Percentiles rank a stretch among this genome's conserved stretches.
Conservation (phyloP, 345 rosid genomes). For the Citrus inodora region DNA sequence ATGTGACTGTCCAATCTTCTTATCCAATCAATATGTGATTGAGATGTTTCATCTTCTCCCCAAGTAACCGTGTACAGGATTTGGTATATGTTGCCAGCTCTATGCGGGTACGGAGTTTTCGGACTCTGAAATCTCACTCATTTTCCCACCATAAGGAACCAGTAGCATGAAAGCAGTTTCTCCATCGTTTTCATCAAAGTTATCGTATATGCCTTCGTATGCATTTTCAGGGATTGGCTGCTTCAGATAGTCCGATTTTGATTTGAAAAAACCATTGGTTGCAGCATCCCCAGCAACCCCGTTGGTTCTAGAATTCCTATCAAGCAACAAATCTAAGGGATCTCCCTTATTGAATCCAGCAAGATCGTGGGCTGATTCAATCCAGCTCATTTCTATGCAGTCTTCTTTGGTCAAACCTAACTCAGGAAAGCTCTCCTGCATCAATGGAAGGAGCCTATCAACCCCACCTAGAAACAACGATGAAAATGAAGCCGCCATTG, state of each 20-base stretch:
- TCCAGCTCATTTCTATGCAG: too few species aligned
- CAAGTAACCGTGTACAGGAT: slow-evolving; percentile 16
- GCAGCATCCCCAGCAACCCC: too few species aligned
- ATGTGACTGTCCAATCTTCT: slow-evolving; percentile 39
- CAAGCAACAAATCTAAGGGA: neutral
- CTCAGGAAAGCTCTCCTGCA: too few species aligned
- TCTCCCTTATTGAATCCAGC: too few species aligned
- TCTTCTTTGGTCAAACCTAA: too few species aligned
- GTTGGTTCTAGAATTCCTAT: slow-evolving; percentile 6
- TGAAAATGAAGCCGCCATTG: neutral
- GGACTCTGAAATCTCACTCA: slow-evolving; percentile 23
- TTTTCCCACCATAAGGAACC: slow-evolving; percentile 37
- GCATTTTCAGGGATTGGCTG: neutral
- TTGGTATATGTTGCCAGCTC: slow-evolving; percentile 32
- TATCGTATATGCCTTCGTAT: neutral
- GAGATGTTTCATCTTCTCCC: slow-evolving; percentile 16
- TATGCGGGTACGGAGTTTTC: slow-evolving; percentile 34
- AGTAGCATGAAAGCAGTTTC: neutral
- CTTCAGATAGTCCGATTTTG: neutral
- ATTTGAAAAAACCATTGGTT: neutral
- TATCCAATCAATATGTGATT: slow-evolving; percentile 18
- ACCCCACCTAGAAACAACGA: slow-evolving; percentile 16
- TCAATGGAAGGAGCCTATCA: too few species aligned
- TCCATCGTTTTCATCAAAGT: neutral
- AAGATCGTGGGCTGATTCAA: too few species aligned